A percentile compares a stretch with the other conserved stretches of the same genome.
Conservation (phyloP, 2,329 filamentous ascomycete species). For the Lachnellula arida region DNA sequence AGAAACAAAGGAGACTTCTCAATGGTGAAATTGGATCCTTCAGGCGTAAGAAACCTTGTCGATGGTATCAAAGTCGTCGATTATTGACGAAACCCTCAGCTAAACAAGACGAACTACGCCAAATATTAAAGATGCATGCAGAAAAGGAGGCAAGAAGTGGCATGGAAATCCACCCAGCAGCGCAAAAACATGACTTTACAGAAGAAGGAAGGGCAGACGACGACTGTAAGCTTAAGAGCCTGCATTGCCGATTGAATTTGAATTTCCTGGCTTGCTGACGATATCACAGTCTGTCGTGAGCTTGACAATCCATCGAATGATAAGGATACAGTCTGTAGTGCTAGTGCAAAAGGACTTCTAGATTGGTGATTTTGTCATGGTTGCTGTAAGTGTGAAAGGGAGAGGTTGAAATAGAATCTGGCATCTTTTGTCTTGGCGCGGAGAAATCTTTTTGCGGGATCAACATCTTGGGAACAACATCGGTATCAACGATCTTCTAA, state of each 20-base stretch:
- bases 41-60: neutral
- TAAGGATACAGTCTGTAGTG: conserved; percentile 12
- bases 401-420: neutral
- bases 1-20: neutral
- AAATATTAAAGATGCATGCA: conserved; percentile 17
- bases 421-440: neutral
- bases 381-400: neutral
- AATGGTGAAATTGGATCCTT: neutral
- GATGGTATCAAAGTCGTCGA: neutral
- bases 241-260: neutral
- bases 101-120: conserved; percentile 11
- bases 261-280: conserved; percentile 8
- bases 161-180: conserved; percentile 22
- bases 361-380: conserved; percentile 16
- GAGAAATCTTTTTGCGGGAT: neutral
- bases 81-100: neutral
- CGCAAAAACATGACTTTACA: conserved; percentile 17
- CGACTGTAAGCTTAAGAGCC: conserved; percentile 20
- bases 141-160: conserved; percentile 15
- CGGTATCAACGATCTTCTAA: too few relatives aligned
- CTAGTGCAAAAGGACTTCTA: conserved; percentile 15
- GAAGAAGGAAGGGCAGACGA: conserved; percentile 24
- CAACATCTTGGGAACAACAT: neutral
- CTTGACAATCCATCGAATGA: conserved; percentile 5
- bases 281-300: conserved; percentile 9